phyloP scores from a whole-genome alignment of 2,329 filamentous ascomycete genomes.

The Aureobasidium leucospermi region DNA sequence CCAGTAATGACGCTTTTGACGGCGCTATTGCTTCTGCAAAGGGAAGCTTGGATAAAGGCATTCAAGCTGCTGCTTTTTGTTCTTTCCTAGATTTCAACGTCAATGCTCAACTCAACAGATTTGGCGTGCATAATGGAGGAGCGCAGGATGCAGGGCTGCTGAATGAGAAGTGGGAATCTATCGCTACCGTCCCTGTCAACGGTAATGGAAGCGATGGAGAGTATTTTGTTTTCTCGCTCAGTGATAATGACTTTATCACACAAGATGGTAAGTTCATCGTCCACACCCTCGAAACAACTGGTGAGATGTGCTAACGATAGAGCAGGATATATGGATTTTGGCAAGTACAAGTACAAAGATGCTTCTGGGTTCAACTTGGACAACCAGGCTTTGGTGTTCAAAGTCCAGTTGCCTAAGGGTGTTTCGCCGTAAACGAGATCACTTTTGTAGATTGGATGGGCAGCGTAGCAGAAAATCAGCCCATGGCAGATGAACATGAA shows the following conservation, averaged over 20 bases:
- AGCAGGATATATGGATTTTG: constrained; percentile 45
- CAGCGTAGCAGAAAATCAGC: no score
- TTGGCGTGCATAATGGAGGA: constrained; percentile 63
- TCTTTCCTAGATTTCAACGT: constrained; percentile 62
- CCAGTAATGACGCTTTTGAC: constrained; percentile 27
- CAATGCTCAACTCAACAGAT: constrained; percentile 55
- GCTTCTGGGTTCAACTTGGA: constrained; percentile 51
- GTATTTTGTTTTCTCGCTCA: constrained; percentile 61
- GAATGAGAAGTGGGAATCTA: constrained; percentile 72
- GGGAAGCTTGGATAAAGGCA: constrained; percentile 45
- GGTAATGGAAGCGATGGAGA: constrained; percentile 44
- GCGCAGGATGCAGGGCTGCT: constrained; percentile 50
- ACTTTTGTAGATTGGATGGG: no score
- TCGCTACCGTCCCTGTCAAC: constrained; percentile 54
- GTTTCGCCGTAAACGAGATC: not conserved
- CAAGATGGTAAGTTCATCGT: constrained; percentile 47
- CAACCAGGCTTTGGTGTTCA: constrained; percentile 58
- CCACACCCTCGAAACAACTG: constrained; percentile 16
- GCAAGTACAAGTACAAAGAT: constrained; percentile 50
- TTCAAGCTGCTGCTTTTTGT: constrained; percentile 56
- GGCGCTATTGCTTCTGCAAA: constrained; percentile 38
- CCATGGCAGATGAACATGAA: no score
- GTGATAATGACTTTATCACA: constrained; percentile 70
- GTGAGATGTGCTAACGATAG: not conserved
- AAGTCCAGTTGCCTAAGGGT: constrained; percentile 41